phyloP scores from a whole-genome alignment of 2,329 filamentous ascomycete species.

The Pseudogymnoascus sp. region DNA sequence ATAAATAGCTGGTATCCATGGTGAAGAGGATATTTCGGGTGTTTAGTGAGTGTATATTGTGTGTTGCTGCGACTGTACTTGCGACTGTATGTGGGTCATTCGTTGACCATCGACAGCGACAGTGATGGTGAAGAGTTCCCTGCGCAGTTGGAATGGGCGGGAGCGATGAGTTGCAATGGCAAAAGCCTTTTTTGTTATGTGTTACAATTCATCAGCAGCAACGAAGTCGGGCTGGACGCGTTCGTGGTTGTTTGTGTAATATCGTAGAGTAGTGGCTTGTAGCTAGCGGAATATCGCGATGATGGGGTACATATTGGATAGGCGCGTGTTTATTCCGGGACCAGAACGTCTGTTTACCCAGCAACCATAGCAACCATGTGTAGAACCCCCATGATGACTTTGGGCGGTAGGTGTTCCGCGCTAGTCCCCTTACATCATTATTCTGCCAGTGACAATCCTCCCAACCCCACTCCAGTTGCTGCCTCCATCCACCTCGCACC shows the following conservation, averaged over 20 bases:
- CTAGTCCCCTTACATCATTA: background rate
- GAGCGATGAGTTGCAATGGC: conserved; percentile 3
- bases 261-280: background rate
- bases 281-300: conserved; percentile 1
- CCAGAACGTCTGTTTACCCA: conserved; percentile 6
- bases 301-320: conserved; percentile 5
- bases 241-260: conserved; percentile 5
- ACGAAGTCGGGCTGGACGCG: background rate
- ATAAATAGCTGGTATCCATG: conserved; percentile 89
- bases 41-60: background rate
- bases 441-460: conserved; percentile 1
- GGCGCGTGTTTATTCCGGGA: conserved; percentile 6
- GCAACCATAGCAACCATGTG: conserved; percentile 6
- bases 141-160: background rate
- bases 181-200: conserved; percentile 5
- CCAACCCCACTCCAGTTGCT: background rate
- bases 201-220: conserved; percentile 8
- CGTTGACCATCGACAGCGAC: background rate
- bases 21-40: background rate
- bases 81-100: conserved; percentile 3
- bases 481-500: background rate
- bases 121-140: background rate
- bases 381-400: conserved; percentile 3
- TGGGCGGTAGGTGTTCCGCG: conserved; percentile 6
- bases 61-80: conserved; percentile 1